Evolutionary conservation across 768 basidiomycete genomes (phyloP), one percentile per base, ranked within the genome.

Genomic region (Boletus rubroflammeus): DNA sequence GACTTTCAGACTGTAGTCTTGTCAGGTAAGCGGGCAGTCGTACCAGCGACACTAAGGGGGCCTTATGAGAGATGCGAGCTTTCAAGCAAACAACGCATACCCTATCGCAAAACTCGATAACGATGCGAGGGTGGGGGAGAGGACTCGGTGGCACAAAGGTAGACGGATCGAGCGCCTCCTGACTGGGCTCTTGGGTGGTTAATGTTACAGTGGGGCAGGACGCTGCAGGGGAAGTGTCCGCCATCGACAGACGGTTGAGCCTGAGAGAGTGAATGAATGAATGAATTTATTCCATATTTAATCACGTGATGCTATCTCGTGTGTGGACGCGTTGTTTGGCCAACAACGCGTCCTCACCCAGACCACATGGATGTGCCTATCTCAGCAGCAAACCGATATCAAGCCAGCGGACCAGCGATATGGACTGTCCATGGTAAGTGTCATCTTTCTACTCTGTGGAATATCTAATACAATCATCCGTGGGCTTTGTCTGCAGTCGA

Each of bases 41-140:
- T 67, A 90, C 90, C 90, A 94, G 70, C 88, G 86, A 69, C 92
- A 93, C 87, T 90, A 57, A 41, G 56, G 21, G 38, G 39, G 25
- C 35, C 44, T 17, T 34, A 50, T 62, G 6, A 67, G 53, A 47
- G 13, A 46, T 26, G 39, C 25, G 8, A 39, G 1, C 7, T 17
- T 43, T 7, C 32, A 23, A 34, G 50, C 13, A 32, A 51, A 51
- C 47, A 47, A 48, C 15, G 13, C 88, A 65, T 66, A 93, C 90
- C 75, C 92, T 77, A 68, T 95, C 91, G 69, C 94, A 98, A 66
- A 93, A 98, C 69, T 98, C 94, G 58, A 98, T 89, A 7, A 80
- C 80, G n/a, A 96, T 73, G 28, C 80, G 80, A 3, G 89, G 83
- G 10, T 56, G n/a, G 6, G 67, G 69, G 32, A 77, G 65, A 21